Percentiles rank a stretch among this genome's conserved stretches.
Evolutionary conservation across 345 rosid species (phyloP).

Genomic region (Hibiscus mutabilis): DNA sequence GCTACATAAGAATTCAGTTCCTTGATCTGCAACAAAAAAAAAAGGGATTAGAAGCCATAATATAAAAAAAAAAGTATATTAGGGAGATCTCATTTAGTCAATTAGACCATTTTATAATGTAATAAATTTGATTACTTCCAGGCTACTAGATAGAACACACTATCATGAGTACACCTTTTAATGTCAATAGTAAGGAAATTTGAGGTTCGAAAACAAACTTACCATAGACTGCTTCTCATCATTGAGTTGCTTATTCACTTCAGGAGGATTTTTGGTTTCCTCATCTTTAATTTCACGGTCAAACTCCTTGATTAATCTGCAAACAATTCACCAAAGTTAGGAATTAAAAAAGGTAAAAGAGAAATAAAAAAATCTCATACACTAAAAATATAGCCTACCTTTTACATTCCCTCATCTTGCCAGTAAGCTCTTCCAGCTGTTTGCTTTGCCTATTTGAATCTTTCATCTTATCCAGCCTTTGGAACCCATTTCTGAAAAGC

Average conservation of each 20-base stretch:
- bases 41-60: not conserved
- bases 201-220: constrained; percentile 19
- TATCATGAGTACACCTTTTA: not conserved
- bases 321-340: constrained; percentile 12
- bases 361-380: not conserved
- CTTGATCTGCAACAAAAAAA: constrained; percentile 56
- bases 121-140: not conserved
- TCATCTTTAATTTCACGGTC: constrained; percentile 88
- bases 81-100: not conserved
- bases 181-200: not conserved
- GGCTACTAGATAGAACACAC: not conserved
- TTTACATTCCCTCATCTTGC: constrained; percentile 95
- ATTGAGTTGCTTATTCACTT: constrained; percentile 77
- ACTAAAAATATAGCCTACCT: constrained; percentile 30
- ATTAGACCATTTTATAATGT: not conserved
- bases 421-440: constrained; percentile 94
- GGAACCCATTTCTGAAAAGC: constrained; percentile 86
- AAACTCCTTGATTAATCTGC: constrained; percentile 84
- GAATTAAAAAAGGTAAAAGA: not conserved
- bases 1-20: constrained; percentile 93
- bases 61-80: constrained; percentile 2
- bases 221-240: constrained; percentile 99
- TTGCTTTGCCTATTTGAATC: constrained; percentile 91
- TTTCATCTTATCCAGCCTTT: constrained; percentile 89
- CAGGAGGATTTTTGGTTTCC: constrained; percentile 67